Percentiles rank a stretch among this genome's conserved stretches.
Evolutionary conservation across 371 early-diverging fungal genomes (phyloP).

Genomic region (Mucor velutinosus): DNA sequence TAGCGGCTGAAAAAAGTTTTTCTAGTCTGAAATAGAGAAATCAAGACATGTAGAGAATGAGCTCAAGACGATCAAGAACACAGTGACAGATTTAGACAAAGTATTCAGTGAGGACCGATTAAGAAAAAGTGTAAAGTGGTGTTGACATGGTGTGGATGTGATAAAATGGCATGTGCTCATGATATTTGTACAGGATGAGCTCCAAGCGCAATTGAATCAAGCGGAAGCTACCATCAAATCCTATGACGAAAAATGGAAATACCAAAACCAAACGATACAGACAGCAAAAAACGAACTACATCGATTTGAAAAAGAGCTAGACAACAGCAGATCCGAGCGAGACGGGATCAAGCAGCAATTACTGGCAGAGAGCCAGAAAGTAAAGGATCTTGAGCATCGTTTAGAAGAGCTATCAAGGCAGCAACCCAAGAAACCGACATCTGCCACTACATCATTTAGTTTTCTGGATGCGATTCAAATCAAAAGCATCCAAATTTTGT

Average conservation of each 20-base stretch:
- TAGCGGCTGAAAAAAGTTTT: not conserved
- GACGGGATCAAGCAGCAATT: slow-evolving; percentile 1
- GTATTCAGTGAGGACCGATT: slow-evolving; percentile 17
- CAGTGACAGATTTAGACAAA: slow-evolving; percentile 28
- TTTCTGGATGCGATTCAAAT: slow-evolving; percentile 16
- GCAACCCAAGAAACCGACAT: not conserved
- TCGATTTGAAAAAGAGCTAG: slow-evolving; percentile 15
- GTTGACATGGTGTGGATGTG: not conserved
- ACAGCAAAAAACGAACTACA: slow-evolving; percentile 24
- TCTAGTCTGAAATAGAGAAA: slow-evolving; percentile 38
- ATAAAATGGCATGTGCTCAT: not conserved
- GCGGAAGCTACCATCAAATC: slow-evolving; percentile 12
- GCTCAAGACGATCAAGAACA: slow-evolving; percentile 29
- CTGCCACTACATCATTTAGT: not conserved
- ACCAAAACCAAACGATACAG: slow-evolving; percentile 22
- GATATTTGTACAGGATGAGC: slow-evolving; percentile 10
- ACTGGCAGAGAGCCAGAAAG: slow-evolving; percentile 4
- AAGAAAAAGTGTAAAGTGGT: slow-evolving; percentile 12
- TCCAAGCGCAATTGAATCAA: slow-evolving; percentile 9
- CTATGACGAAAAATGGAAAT: slow-evolving; percentile 18
- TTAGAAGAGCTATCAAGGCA: not conserved
- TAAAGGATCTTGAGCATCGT: slow-evolving; percentile 9
- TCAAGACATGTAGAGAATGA: slow-evolving; percentile 42
- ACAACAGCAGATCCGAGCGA: not conserved
- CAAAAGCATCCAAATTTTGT: slow-evolving; percentile 6